Conservation (phyloP, 2,329 filamentous ascomycete species). For the Ilyonectria robusta region DNA sequence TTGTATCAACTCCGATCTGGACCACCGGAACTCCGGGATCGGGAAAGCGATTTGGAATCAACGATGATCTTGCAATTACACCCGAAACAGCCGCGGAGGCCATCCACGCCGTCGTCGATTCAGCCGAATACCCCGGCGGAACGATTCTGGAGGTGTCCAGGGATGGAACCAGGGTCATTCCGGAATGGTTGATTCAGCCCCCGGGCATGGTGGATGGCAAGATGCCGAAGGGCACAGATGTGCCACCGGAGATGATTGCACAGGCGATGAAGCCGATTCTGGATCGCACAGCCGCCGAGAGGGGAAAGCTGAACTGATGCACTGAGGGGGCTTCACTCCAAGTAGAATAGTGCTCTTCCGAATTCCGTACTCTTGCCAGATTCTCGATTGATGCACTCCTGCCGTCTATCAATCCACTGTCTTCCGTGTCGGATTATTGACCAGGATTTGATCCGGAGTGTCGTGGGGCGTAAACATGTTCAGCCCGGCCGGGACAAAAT, state of each 20-base stretch:
- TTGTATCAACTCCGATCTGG: slow-evolving; percentile 15
- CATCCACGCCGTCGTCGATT: slow-evolving; percentile 1
- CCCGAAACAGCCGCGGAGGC: background rate
- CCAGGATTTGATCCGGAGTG: background rate
- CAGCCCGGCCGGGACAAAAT: background rate
- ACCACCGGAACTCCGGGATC: slow-evolving; percentile 15
- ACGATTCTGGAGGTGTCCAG: slow-evolving; percentile 15
- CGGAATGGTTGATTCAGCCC: slow-evolving; percentile 15
- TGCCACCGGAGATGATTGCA: slow-evolving; percentile 8
- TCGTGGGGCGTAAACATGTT: background rate
- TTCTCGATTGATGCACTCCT: background rate
- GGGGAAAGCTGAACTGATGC: background rate
- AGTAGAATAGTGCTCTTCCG: background rate
- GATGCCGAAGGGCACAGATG: slow-evolving; percentile 9
- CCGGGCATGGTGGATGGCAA: slow-evolving; percentile 16
- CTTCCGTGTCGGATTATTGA: background rate
- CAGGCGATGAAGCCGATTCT: slow-evolving; percentile 6
- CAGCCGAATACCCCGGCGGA: slow-evolving; percentile 8
- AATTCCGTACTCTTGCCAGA: background rate
- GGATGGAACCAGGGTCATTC: slow-evolving; percentile 12
- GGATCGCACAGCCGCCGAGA: slow-evolving; percentile 13
- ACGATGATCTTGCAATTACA: background rate
- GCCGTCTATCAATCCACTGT: background rate
- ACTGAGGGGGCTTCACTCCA: background rate
- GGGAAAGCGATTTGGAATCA: slow-evolving; percentile 11